Evolutionary conservation across 2,329 filamentous ascomycete genomes (phyloP), one percentile per base, ranked within the genome.

Genomic region (Calonectria honghensis): DNA sequence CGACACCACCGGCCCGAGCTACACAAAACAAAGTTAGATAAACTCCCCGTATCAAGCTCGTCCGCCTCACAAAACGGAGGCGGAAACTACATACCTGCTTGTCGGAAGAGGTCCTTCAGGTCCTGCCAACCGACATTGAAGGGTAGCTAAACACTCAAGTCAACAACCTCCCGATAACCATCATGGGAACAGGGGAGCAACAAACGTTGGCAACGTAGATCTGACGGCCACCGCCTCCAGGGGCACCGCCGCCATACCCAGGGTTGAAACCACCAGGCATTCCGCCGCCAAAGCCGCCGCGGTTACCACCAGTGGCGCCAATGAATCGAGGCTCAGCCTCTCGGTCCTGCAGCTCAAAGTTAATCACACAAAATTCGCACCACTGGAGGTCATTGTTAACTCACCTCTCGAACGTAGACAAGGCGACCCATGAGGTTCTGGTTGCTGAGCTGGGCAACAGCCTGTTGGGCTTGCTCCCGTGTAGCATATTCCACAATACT

Each of bases 401-500:
- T 82, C 91, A 97, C 96, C 91, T 99, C 97, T 88, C 97, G 94
- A 86, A 99, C 97, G 86, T 99, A 99, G 85, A 99, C 96, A 82
- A 99, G 94, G 86, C 97, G 94, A 75, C 97, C 97, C 96, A 98
- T 98, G 76, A 99, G 90, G 86, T 97, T 98, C 88, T 98, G 96
- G 90, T 99, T 99, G 92, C 96, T 98, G 88, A 99, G 94, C 85
- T 96, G 97, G 87, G 95, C 94, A 89, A 99, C 97, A 84, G 97
- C 97, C 87, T 95, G 94, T 88, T 98, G 97, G 85, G 97, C 97
- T 94, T 99, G 96, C 85, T 99, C 97, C 93, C 96, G 95, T 83
- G 96, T 98, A 87, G 96, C 96, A 93, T 99, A 99, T 94, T 99
- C 97, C 94, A 99, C 97, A 95, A 99, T 99, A 90, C 96, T 98